Conservation (phyloP, 495 filamentous ascomycete species). For the Friedmanniomyces simplex region DNA sequence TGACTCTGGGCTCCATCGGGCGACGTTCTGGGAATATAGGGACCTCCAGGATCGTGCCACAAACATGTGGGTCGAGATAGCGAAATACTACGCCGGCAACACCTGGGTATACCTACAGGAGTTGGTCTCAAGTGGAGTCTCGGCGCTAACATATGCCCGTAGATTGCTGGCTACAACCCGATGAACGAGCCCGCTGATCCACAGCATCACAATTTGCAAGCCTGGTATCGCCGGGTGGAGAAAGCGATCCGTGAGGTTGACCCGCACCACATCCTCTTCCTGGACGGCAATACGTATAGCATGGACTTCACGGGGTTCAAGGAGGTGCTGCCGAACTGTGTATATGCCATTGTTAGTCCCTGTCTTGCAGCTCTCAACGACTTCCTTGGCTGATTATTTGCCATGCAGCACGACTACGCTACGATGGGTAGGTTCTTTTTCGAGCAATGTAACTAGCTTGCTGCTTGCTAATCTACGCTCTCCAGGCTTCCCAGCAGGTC, state of each 20-base stretch:
- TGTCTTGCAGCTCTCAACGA: no score
- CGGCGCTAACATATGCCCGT: neutral
- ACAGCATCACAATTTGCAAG: conserved; percentile 42
- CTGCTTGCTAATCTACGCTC: no score
- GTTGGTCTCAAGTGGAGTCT: neutral
- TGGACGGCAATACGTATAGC: conserved; percentile 57
- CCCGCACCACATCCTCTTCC: conserved; percentile 51
- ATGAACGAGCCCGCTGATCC: conserved; percentile 57
- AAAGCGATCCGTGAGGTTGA: conserved; percentile 49
- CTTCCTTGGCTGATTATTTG: no score
- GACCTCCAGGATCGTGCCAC: conserved; percentile 51
- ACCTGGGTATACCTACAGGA: conserved; percentile 21
- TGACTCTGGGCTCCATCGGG: conserved; percentile 43
- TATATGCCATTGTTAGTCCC: conserved; percentile 51
- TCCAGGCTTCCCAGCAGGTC: conserved; percentile 49
- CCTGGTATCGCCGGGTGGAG: conserved; percentile 48
- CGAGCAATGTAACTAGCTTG: no score
- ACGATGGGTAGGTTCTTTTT: no score
- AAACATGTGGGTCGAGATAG: conserved; percentile 51
- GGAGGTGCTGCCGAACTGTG: conserved; percentile 36
- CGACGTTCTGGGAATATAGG: conserved; percentile 54
- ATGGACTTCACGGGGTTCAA: conserved; percentile 44
- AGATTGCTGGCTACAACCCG: conserved; percentile 56
- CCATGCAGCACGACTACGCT: conserved; percentile 57
- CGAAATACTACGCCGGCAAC: conserved; percentile 45